These are phyloP conservation scores for Pestalotiopsis sp. DNA, from an alignment of 2,329 filamentous ascomycete species.

Conservation along the genomic window DNA sequence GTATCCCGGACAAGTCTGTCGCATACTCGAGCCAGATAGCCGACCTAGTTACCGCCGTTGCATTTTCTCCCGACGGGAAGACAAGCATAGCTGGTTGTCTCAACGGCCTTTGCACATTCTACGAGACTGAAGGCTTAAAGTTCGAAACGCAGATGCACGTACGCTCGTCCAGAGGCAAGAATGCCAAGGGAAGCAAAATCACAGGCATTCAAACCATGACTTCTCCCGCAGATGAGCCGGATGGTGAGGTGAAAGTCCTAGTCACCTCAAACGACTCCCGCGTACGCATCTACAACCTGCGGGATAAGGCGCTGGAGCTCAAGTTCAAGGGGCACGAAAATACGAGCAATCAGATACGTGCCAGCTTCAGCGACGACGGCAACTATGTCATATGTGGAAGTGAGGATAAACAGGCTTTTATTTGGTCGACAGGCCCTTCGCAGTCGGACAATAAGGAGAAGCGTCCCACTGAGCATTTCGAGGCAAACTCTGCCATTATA, in stretches of 20 bases:
- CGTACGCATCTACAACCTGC: constrained; percentile 84
- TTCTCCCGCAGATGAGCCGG: constrained; percentile 51
- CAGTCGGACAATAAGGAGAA: constrained; percentile 76
- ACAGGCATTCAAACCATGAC: constrained; percentile 83
- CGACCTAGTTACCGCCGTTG: constrained; percentile 91
- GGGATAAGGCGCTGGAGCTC: constrained; percentile 80
- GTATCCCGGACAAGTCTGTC: constrained; percentile 93
- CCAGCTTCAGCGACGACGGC: constrained; percentile 84
- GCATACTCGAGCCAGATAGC: constrained; percentile 77
- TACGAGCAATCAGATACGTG: constrained; percentile 85
- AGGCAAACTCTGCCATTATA: constrained; percentile 85
- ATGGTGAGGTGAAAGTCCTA: constrained; percentile 77
- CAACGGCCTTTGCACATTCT: constrained; percentile 84
- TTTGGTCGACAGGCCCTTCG: constrained; percentile 73
- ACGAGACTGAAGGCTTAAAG: constrained; percentile 89
- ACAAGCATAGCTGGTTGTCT: constrained; percentile 86
- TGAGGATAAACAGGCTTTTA: constrained; percentile 86
- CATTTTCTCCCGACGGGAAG: constrained; percentile 90
- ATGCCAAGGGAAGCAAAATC: constrained; percentile 96
- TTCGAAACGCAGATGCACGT: constrained; percentile 86
- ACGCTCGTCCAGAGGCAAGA: constrained; percentile 88
- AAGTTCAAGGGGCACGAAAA: constrained; percentile 95
- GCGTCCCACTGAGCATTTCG: constrained; percentile 83
- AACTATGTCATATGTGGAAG: constrained; percentile 89
- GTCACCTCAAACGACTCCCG: constrained; percentile 96